Evolutionary conservation across 2,329 filamentous ascomycete species (phyloP).

Genomic region (Fusarium hainanense): DNA sequence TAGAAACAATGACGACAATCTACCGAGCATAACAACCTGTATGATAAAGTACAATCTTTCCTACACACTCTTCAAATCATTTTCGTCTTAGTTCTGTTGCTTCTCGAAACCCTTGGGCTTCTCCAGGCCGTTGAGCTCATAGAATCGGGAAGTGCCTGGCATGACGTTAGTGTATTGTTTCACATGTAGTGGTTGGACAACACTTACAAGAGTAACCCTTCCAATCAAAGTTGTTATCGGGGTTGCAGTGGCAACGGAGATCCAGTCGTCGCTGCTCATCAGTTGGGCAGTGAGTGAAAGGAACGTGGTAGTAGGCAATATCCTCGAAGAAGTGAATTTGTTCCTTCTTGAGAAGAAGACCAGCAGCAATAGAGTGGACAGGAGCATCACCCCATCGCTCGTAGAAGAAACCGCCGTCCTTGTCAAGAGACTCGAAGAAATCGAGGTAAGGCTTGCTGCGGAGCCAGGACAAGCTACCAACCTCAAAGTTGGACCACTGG

Average conservation of each 20-base stretch:
- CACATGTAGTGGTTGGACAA: not conserved
- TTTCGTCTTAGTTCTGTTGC: slow-evolving; percentile 60
- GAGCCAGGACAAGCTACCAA: slow-evolving; percentile 94
- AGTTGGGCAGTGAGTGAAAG: slow-evolving; percentile 97
- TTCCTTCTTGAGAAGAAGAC: slow-evolving; percentile 87
- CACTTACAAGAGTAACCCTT: slow-evolving; percentile 94
- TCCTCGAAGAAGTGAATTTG: slow-evolving; percentile 99
- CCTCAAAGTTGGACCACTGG: slow-evolving; percentile 98
- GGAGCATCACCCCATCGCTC: slow-evolving; percentile 98
- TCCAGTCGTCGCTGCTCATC: slow-evolving; percentile 85
- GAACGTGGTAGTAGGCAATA: slow-evolving; percentile 97
- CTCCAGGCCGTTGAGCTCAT: slow-evolving; percentile 80
- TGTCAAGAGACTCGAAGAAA: slow-evolving; percentile 89
- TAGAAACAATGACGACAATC: slow-evolving; percentile 36
- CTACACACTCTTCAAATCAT: not conserved
- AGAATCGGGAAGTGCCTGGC: slow-evolving; percentile 78
- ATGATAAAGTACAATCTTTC: slow-evolving; percentile 40
- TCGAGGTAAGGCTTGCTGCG: slow-evolving; percentile 89
- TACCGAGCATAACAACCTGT: slow-evolving; percentile 40
- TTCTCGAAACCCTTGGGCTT: slow-evolving; percentile 90
- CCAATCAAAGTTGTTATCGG: slow-evolving; percentile 99
- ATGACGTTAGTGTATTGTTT: slow-evolving; percentile 15
- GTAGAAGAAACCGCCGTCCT: slow-evolving; percentile 97
- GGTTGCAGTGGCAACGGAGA: slow-evolving; percentile 93
- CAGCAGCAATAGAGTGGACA: slow-evolving; percentile 96